Base-by-base conservation (phyloP, 1,284 basidiomycete species). In the Pseudozyma tsukubaensis region DNA sequence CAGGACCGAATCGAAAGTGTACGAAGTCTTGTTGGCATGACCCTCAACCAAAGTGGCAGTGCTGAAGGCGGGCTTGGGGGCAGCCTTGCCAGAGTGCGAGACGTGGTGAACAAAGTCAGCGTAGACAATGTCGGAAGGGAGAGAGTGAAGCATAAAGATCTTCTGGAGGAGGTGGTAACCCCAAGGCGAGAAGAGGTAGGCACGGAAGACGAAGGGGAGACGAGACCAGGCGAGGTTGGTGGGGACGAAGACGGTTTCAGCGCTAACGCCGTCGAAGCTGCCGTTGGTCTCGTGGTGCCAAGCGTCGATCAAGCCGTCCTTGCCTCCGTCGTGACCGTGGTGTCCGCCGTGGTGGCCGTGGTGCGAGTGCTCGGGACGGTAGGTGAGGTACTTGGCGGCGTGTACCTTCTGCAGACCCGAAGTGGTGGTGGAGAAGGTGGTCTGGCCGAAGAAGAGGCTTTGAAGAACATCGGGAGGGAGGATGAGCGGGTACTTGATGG, bases 121-220 rank as follows among this genome's bases (percentile, higher is more conserved):
- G 71, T 89, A 87, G 16, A 91, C 80, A 43, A 90, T 85, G 24
- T 87, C 85, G 42, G 87, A 81, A 3, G 91, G 91, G 6, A 91
- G 86, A 61, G 90, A 87, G 84, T 92, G 91, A 83, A 89, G 91
- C 71, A 89, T 86, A 24, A 92, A 81, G 14, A 92, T 78, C 85
- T 91, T 91, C 77, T 85, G 87, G 55, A 92, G 79, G 2, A 86
- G 88, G 40, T 82, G 84, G 50, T 85, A 85, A 8, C 91, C 91
- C 59, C 89, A 89, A 1, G 89, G 89, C 9, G 90, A 91, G 85
- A 92, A 92, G 57, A 92, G 86, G 87, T 87, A 92, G 37, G 87
- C 77, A 60, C 86, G 86, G 48, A 92, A 86, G 54, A 87, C 87
- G 42, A 71, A 80, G 0, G 91, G 91, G 21, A 92, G 86, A 10